Evolutionary conservation across 2,329 filamentous ascomycete genomes (phyloP).

Genomic region (Penicillium sp.): DNA sequence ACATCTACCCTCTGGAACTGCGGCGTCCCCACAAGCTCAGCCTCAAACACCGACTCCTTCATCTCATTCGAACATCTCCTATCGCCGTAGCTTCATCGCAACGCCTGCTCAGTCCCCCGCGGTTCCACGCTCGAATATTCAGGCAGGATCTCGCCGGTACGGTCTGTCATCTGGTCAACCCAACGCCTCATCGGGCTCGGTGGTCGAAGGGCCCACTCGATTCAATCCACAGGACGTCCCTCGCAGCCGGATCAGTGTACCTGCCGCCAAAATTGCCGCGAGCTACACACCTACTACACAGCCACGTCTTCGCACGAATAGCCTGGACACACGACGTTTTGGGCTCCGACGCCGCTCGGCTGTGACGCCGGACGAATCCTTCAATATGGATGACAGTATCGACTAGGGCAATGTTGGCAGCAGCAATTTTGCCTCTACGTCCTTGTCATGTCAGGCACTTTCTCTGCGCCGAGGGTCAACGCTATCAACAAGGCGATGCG

Average conservation of each 20-base stretch:
- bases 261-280: slow-evolving; percentile 31
- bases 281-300: slow-evolving; percentile 37
- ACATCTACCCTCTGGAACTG: slow-evolving; percentile 12
- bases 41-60: slow-evolving; percentile 27
- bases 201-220: slow-evolving; percentile 17
- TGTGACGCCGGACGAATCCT: slow-evolving; percentile 19
- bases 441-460: not conserved
- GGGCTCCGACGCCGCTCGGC: slow-evolving; percentile 28
- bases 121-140: slow-evolving; percentile 35
- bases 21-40: slow-evolving; percentile 15
- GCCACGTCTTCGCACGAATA: slow-evolving; percentile 33
- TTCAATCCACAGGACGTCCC: slow-evolving; percentile 19
- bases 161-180: slow-evolving; percentile 22
- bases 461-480: too few relatives aligned
- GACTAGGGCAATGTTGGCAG: slow-evolving; percentile 15
- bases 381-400: slow-evolving; percentile 29
- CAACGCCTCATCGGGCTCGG: slow-evolving; percentile 15
- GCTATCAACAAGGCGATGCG: too few relatives aligned
- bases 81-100: slow-evolving; percentile 34
- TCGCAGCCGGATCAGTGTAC: slow-evolving; percentile 29
- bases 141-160: slow-evolving; percentile 39
- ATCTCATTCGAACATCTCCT: slow-evolving; percentile 31
- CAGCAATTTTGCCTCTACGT: not conserved
- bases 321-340: slow-evolving; percentile 31
- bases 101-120: slow-evolving; percentile 31